Evolutionary conservation across 2,329 filamentous ascomycete species (phyloP).

Genomic region (Grosmannia huntii): DNA sequence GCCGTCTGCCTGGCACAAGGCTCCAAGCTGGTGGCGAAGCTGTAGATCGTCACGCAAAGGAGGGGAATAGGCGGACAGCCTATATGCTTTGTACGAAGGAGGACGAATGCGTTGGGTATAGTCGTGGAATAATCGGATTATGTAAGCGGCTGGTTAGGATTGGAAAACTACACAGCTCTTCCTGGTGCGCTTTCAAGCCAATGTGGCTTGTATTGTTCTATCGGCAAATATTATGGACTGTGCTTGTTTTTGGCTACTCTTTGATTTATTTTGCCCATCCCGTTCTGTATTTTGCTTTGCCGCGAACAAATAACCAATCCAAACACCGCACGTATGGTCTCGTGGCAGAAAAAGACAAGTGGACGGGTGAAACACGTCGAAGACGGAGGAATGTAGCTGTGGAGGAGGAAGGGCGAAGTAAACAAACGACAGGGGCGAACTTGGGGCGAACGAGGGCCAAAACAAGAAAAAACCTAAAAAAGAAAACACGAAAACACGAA

Average conservation of each 20-base stretch:
- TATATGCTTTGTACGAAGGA: not conserved
- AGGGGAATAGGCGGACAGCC: not conserved
- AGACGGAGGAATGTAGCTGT: not conserved
- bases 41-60: conserved; percentile 31
- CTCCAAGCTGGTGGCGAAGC: conserved; percentile 53
- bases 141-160: not conserved
- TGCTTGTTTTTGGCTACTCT: not conserved
- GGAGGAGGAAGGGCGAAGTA: not conserved
- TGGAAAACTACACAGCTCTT: not conserved
- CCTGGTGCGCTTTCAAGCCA: not conserved
- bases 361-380: not conserved
- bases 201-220: not conserved
- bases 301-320: not conserved
- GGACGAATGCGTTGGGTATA: not conserved
- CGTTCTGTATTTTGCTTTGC: not conserved
- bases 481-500: not conserved
- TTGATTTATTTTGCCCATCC: not conserved
- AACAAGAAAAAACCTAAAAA: not conserved
- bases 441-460: not conserved
- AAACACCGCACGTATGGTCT: not conserved
- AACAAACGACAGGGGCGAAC: not conserved
- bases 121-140: not conserved
- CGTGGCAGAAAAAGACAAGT: not conserved
- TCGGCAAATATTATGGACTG: not conserved
- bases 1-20: conserved; percentile 57